These are phyloP conservation scores for Trichoderma endophyticum DNA, from an alignment of 2,329 filamentous ascomycete species.

Conservation along the genomic window DNA sequence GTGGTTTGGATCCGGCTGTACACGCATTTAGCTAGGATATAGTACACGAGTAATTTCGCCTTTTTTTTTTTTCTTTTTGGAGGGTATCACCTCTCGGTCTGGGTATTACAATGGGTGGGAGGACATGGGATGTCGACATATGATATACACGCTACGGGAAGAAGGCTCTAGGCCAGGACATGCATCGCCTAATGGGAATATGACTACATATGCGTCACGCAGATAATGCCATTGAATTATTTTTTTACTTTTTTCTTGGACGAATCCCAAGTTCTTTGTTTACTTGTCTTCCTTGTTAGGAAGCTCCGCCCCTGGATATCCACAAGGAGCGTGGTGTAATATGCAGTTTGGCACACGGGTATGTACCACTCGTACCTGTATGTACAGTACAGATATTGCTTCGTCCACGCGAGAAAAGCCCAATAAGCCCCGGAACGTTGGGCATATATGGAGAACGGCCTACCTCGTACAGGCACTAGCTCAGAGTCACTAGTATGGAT, in stretches of 20 bases:
- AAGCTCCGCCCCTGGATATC: not conserved
- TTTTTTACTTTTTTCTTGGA: not conserved
- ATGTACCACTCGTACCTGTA: not conserved
- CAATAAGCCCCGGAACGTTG: not conserved
- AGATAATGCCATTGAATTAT: not conserved
- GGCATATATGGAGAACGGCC: not conserved
- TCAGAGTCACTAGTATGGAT: not conserved
- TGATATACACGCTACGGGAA: conserved; percentile 3
- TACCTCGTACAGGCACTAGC: not conserved
- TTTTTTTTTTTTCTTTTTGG: not conserved
- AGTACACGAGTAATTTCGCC: not conserved
- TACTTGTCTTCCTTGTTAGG: not conserved
- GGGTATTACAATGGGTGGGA: not conserved
- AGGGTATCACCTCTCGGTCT: not conserved
- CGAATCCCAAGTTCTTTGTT: not conserved
- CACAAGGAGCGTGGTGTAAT: not conserved
- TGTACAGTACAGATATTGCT: not conserved
- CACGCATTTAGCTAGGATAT: not conserved
- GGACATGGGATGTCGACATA: not conserved
- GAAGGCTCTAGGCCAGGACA: not conserved
- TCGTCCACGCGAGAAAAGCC: not conserved
- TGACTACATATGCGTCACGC: not conserved
- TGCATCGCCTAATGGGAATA: conserved; percentile 10
- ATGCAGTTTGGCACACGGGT: not conserved
- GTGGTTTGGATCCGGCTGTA: not conserved